Evolutionary conservation across 805 yeast genomes (phyloP), one percentile per base, ranked within the genome.

Genomic region (Yarrowia hollandica): DNA sequence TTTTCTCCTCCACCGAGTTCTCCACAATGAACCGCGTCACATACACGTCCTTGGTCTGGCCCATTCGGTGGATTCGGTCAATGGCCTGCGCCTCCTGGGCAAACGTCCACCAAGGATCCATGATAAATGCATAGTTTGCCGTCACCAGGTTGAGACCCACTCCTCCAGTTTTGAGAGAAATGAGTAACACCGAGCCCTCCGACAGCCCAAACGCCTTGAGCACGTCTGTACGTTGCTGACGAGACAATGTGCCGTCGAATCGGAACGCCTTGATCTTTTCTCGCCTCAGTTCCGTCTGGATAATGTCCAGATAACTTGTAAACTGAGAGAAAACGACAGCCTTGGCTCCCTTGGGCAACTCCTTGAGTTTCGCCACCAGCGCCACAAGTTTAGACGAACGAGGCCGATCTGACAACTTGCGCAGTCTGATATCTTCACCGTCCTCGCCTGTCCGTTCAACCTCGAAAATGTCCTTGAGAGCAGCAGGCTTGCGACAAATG

Each of bases 41-140:
- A 62, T 80, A 82, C 12, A 92, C 97, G 38, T 78, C 78, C 22
- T 77, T 80, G 10, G 75, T 74, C 68, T 91, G 98, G 0, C 98
- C 97, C 68, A 92, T 88, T 64, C 98, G 79, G 68, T 91, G 97
- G 15, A 92, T 80, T 66, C 98, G 75, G 72, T 90, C 96, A 61
- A 90, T 88, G 0, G 96, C 96, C 70, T 90, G 97, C 54, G 88
- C 89, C 66, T 90, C 96, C 58, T 86, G 82, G 50, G 96, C 88
- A 44, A 89, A 95, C 26, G 94, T 88, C 97, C 97, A 91, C 94
- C 96, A 91, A 0, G 97, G 97, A 67, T 91, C 97, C 89, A 92
- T 86, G 81, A 91, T 78, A 65, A 84, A 90, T 2, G 95, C 97
- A 31, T 81, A 78, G 0, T 88, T 85, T 0, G 97, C 96, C 54